Evolutionary conservation across 768 basidiomycete species (phyloP).

Genomic region (Chalciporus chontae): DNA sequence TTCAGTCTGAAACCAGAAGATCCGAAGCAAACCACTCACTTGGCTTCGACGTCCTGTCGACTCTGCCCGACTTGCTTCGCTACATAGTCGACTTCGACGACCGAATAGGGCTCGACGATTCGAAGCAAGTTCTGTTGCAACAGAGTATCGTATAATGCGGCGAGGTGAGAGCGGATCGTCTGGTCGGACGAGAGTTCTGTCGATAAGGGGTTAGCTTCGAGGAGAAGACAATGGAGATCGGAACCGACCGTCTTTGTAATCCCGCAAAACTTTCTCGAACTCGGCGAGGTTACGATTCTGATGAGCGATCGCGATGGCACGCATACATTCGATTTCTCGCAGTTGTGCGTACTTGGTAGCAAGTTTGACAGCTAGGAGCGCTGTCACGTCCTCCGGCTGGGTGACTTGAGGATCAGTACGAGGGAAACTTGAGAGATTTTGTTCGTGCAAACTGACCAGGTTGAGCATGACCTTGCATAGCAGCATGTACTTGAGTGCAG

Average conservation of each 20-base stretch:
- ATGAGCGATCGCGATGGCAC: slow-evolving; percentile 91
- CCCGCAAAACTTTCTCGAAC: slow-evolving; percentile 83
- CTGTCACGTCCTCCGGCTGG: slow-evolving; percentile 91
- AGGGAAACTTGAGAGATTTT: slow-evolving; percentile 8
- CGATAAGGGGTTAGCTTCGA: background rate
- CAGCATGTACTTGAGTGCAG: slow-evolving; percentile 95
- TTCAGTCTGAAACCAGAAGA: slow-evolving; percentile 4
- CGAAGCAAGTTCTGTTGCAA: slow-evolving; percentile 93
- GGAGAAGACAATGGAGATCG: background rate
- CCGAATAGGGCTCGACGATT: slow-evolving; percentile 93
- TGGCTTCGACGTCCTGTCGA: slow-evolving; percentile 83
- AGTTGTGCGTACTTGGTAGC: slow-evolving; percentile 84
- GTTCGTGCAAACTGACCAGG: slow-evolving; percentile 48
- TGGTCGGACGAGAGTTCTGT: slow-evolving; percentile 92
- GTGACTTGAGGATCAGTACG: background rate
- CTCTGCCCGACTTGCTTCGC: slow-evolving; percentile 86
- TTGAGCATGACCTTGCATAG: slow-evolving; percentile 98
- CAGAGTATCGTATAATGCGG: slow-evolving; percentile 91
- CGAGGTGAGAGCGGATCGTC: slow-evolving; percentile 92
- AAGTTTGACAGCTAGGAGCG: slow-evolving; percentile 82
- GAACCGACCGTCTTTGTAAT: slow-evolving; percentile 73
- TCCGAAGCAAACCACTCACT: slow-evolving; percentile 47
- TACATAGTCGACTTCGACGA: slow-evolving; percentile 88
- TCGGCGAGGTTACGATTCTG: slow-evolving; percentile 85
- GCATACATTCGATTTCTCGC: slow-evolving; percentile 93